phyloP scores from a whole-genome alignment of 164 flowering plant species.

The Dillenia suffruticosa region DNA sequence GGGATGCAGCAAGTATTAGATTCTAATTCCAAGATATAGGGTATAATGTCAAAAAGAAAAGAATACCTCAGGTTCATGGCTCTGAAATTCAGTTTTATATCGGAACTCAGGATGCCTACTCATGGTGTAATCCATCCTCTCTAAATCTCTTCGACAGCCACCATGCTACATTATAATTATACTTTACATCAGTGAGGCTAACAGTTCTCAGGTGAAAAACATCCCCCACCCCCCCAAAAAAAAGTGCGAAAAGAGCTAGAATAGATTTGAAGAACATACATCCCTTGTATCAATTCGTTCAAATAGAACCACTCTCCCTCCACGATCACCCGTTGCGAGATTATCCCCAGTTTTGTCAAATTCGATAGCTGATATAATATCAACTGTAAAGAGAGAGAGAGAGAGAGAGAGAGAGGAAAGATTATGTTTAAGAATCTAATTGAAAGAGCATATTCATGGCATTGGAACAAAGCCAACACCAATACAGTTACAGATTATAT shows the following conservation, averaged over 20 bases:
- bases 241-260: background rate
- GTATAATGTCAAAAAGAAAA: background rate
- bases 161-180: constrained; percentile 33
- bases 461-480: too few species aligned
- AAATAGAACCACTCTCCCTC: constrained; percentile 66
- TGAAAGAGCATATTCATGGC: too few species aligned
- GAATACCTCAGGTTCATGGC: constrained; percentile 88
- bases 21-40: too few species aligned
- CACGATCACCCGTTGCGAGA: constrained; percentile 76
- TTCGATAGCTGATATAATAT: constrained; percentile 63
- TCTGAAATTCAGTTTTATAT: constrained; percentile 87
- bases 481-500: too few species aligned
- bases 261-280: constrained; percentile 23
- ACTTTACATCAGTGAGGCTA: background rate
- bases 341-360: constrained; percentile 60
- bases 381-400: constrained; percentile 25
- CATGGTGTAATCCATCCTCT: constrained; percentile 47
- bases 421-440: background rate
- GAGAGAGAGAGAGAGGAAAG: background rate
- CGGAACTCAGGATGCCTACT: constrained; percentile 78
- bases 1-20: background rate
- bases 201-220: background rate
- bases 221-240: too few species aligned
- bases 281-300: constrained; percentile 51
- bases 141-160: constrained; percentile 55